Conservation (phyloP, 768 basidiomycete species). For the Tricholoma terreum region DNA sequence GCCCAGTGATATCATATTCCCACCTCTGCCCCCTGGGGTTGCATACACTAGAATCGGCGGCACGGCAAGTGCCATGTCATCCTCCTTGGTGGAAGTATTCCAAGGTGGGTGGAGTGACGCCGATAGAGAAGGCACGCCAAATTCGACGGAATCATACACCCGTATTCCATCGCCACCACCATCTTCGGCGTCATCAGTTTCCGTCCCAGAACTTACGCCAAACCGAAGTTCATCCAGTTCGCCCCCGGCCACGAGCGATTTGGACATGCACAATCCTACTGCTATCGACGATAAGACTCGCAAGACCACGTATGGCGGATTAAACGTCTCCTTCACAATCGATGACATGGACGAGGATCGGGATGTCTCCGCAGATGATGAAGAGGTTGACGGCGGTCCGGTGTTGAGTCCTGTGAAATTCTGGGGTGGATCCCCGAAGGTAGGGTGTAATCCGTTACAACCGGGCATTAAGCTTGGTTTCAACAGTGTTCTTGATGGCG, state of each 20-base stretch:
- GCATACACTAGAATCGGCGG: constrained; percentile 28
- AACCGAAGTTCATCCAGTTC: constrained; percentile 67
- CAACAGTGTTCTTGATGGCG: constrained; percentile 21
- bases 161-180: constrained; percentile 27
- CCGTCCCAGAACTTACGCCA: constrained; percentile 62
- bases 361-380: constrained; percentile 24
- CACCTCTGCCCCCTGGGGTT: constrained; percentile 57
- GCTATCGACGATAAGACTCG: constrained; percentile 6
- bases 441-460: constrained; percentile 25
- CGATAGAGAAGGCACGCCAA: constrained; percentile 6
- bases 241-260: constrained; percentile 41
- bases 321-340: not conserved
- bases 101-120: not conserved
- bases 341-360: constrained; percentile 10
- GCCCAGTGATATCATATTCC: constrained; percentile 71
- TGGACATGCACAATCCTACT: constrained; percentile 27
- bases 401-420: constrained; percentile 42
- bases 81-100: constrained; percentile 20
- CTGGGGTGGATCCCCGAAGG: constrained; percentile 38
- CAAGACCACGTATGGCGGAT: not conserved
- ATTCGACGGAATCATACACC: constrained; percentile 10
- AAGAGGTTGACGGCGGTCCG: constrained; percentile 33
- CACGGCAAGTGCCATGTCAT: constrained; percentile 17
- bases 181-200: constrained; percentile 39
- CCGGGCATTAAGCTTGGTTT: constrained; percentile 40